These are phyloP conservation scores for Puccinia hordei DNA, from an alignment of 1,284 basidiomycete genomes.

Conservation along the genomic window DNA sequence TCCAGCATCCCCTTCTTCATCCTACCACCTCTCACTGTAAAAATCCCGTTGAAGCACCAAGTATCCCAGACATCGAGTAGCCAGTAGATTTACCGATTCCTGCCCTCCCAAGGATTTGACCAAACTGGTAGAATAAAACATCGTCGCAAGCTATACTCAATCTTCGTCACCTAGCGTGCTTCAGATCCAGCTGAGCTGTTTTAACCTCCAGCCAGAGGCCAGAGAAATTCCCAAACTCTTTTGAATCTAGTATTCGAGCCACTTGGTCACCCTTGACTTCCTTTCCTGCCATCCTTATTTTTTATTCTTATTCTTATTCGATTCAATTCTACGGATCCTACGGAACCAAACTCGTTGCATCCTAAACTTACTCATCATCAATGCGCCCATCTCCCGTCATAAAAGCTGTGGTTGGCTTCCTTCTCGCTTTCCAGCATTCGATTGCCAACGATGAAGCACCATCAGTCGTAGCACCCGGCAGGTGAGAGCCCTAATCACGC, in stretches of 20 bases:
- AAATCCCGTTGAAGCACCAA: no score
- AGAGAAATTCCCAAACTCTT: not conserved
- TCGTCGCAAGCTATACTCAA: not conserved
- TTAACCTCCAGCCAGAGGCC: not conserved
- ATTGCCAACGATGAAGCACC: not conserved
- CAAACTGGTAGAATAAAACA: no score
- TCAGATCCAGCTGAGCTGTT: conserved; percentile 8
- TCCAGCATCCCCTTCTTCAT: no score
- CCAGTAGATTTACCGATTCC: no score
- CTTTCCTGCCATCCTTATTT: not conserved
- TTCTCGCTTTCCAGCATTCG: not conserved
- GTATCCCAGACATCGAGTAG: no score
- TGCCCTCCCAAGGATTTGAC: no score
- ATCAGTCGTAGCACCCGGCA: not conserved
- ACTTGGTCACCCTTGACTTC: not conserved
- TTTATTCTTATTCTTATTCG: no score
- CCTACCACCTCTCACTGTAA: no score
- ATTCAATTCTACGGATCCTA: not conserved
- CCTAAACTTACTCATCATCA: not conserved
- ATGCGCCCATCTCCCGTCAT: not conserved
- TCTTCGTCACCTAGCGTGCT: not conserved
- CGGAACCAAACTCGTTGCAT: not conserved
- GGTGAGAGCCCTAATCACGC: not conserved
- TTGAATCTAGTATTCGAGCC: not conserved
- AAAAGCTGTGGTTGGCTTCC: not conserved